Evolutionary conservation across 2,329 filamentous ascomycete species (phyloP).

Genomic region (Aspergillus fischeri): DNA sequence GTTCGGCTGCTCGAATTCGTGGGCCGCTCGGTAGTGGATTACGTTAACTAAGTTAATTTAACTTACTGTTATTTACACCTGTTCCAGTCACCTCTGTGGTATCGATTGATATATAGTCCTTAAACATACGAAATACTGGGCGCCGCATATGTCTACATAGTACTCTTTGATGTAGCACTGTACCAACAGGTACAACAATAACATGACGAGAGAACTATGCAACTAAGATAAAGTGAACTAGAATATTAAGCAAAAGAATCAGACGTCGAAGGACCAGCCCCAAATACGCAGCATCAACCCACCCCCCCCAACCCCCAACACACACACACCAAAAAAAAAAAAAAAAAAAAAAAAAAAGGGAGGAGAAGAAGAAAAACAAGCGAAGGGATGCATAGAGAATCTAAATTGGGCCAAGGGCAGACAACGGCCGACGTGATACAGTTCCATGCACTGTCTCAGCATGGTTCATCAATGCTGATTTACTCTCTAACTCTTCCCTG

Average conservation of each 20-base stretch:
- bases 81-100: no score
- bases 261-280: background rate
- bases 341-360: background rate
- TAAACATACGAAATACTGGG: no score
- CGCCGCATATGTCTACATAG: no score
- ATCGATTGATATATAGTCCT: no score
- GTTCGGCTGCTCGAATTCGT: no score
- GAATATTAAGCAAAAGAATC: background rate
- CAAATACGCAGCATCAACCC: background rate
- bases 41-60: no score
- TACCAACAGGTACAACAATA: background rate
- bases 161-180: no score
- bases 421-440: constrained; percentile 11
- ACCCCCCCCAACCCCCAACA: no score
- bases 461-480: constrained; percentile 16
- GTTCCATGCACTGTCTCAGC: constrained; percentile 14
- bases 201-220: background rate
- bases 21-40: no score
- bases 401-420: constrained; percentile 9
- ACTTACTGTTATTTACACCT: no score
- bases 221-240: background rate
- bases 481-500: constrained; percentile 12
- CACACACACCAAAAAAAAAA: no score
- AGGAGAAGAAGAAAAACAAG: no score
- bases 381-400: constrained; percentile 3